Evolutionary conservation across 306 rosid genomes (phyloP).

Genomic region (Begonia fuchsioides): DNA sequence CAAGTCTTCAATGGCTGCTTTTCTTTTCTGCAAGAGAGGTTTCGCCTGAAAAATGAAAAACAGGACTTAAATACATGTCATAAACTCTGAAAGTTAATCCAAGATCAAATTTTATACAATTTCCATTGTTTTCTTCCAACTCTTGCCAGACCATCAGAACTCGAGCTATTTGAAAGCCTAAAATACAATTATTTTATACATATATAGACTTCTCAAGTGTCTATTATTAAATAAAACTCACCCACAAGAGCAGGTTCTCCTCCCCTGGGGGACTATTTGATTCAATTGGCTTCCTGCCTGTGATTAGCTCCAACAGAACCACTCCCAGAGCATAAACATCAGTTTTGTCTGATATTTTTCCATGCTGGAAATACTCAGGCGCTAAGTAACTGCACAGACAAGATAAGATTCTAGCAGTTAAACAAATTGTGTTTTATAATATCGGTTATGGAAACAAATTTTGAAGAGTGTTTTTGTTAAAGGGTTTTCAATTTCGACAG

Average conservation of each 20-base stretch:
- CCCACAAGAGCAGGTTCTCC: conserved; percentile 92
- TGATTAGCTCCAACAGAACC: conserved; percentile 78
- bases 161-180: no score
- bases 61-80: no score
- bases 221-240: conserved; percentile 13
- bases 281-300: conserved; percentile 92
- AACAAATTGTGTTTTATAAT: no score
- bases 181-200: no score
- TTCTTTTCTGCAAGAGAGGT: conserved; percentile 69
- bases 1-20: conserved; percentile 77
- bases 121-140: no score
- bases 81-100: no score
- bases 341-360: conserved; percentile 86
- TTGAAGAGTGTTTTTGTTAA: no score
- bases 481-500: conserved; percentile 5
- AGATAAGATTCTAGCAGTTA: conserved; percentile 2
- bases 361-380: conserved; percentile 97
- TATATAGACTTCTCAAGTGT: no score
- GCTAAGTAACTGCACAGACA: conserved; percentile 57
- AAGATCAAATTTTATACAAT: no score
- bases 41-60: conserved; percentile 44
- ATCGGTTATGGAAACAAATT: no score
- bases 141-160: no score
- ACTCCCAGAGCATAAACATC: conserved; percentile 95
- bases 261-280: conserved; percentile 52